phyloP scores from a whole-genome alignment of 164 flowering plant genomes.

The Aristolochia californica region DNA sequence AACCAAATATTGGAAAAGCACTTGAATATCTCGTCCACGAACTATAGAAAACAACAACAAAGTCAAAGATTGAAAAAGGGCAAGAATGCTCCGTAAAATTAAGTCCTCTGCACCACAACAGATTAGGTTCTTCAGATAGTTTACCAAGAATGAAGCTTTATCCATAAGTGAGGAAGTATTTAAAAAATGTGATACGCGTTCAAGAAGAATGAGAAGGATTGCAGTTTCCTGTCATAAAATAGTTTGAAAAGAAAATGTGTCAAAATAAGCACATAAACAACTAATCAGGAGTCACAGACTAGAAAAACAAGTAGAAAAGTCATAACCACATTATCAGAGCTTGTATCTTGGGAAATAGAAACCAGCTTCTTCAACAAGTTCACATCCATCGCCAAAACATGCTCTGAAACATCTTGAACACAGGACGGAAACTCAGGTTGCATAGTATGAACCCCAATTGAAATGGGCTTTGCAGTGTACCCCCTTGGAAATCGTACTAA shows the following conservation, averaged over 20 bases:
- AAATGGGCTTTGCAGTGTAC: constrained; percentile 13
- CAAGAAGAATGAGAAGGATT: constrained; percentile 39
- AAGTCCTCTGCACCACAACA: neutral
- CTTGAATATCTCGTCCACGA: constrained; percentile 41
- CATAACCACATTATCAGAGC: constrained; percentile 28
- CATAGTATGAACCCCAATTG: constrained; percentile 11
- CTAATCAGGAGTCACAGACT: no score
- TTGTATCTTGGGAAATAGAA: constrained; percentile 15
- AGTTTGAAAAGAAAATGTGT: constrained; percentile 22
- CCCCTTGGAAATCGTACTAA: constrained; percentile 68
- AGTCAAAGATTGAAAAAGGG: neutral
- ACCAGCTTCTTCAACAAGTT: constrained; percentile 41
- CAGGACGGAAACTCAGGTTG: constrained; percentile 10
- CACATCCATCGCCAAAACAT: constrained; percentile 19
- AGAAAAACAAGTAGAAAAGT: neutral
- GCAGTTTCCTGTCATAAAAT: constrained; percentile 26
- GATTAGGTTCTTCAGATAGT: neutral
- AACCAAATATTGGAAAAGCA: constrained; percentile 59
- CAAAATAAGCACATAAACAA: no score
- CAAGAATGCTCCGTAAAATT: neutral
- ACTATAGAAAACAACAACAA: neutral
- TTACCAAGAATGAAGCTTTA: constrained; percentile 42
- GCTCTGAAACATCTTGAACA: constrained; percentile 15
- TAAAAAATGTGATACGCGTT: constrained; percentile 32
- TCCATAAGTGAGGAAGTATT: constrained; percentile 39